These are phyloP conservation scores for Chenopodium formosanum DNA, from an alignment of 148 eudicot genomes.

Conservation along the genomic window DNA sequence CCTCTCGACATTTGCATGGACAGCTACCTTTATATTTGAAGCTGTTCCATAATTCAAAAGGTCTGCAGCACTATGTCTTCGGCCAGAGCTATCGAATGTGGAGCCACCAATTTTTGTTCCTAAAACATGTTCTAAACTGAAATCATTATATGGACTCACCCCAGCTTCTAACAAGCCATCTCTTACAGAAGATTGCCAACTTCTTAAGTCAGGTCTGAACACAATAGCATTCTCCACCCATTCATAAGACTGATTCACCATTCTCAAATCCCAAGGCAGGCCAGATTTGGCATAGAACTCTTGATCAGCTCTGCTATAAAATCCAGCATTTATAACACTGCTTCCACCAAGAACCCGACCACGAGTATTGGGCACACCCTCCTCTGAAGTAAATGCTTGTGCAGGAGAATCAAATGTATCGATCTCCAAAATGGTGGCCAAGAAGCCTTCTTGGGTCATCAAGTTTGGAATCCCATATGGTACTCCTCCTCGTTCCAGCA, in stretches of 20 bases:
- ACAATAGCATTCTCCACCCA: constrained; percentile 88
- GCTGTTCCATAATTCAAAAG: constrained; percentile 56
- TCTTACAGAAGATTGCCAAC: constrained; percentile 76
- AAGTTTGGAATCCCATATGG: constrained; percentile 59
- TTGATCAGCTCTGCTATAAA: constrained; percentile 74
- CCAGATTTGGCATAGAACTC: constrained; percentile 57
- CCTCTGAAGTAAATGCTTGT: constrained; percentile 81
- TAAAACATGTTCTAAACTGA: constrained; percentile 53
- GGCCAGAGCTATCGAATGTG: constrained; percentile 66
- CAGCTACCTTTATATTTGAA: constrained; percentile 57
- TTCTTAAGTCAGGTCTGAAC: constrained; percentile 63
- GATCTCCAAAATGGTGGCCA: constrained; percentile 49
- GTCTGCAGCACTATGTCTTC: constrained; percentile 83
- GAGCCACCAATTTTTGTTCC: constrained; percentile 96
- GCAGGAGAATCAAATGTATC: constrained; percentile 66
- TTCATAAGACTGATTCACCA: constrained; percentile 67
- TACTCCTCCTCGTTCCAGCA: constrained; percentile 81
- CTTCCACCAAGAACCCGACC: constrained; percentile 96
- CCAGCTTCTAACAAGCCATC: constrained; percentile 80
- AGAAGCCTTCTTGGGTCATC: constrained; percentile 79
- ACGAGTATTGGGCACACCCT: constrained; percentile 90
- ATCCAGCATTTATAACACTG: constrained; percentile 88
- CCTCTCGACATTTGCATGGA: constrained; percentile 74
- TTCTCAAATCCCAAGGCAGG: constrained; percentile 52
- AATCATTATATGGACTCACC: constrained; percentile 71